These are phyloP conservation scores for Earliella scabrosa DNA, from an alignment of 1,284 basidiomycete species.

Conservation along the genomic window DNA sequence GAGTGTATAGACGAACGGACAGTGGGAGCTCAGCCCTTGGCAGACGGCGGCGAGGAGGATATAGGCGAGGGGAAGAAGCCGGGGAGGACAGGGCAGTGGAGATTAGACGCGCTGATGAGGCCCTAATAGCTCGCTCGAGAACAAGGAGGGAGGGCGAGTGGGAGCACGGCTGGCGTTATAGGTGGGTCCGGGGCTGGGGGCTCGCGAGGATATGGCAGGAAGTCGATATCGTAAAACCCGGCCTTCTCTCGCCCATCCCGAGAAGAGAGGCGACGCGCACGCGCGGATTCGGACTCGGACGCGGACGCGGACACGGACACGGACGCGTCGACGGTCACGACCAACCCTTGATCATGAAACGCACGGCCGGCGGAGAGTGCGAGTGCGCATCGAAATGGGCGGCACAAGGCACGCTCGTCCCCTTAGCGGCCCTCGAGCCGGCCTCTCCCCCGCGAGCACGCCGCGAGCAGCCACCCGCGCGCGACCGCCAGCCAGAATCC, in stretches of 20 bases:
- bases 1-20: not conserved
- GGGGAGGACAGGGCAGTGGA: slow-evolving; percentile 1
- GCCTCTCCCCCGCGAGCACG: no score
- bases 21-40: not conserved
- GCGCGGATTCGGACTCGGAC: not conserved
- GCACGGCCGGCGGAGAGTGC: no score
- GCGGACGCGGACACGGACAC: slow-evolving; percentile 10
- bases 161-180: slow-evolving; percentile 9
- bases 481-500: slow-evolving; percentile 18
- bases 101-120: slow-evolving; percentile 7
- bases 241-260: slow-evolving; percentile 20
- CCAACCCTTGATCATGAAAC: no score
- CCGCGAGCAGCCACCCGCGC: no score
- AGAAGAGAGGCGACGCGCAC: not conserved
- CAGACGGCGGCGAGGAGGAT: slow-evolving; percentile 2
- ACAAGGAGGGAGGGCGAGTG: not conserved
- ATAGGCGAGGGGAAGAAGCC: not conserved
- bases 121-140: not conserved
- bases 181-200: not conserved
- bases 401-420: no score
- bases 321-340: no score
- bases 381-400: no score
- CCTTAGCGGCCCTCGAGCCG: no score
- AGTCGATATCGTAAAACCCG: slow-evolving; percentile 4
- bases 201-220: not conserved